Base-by-base conservation (phyloP, 768 basidiomycete genomes). In the Gloeopeniophorella convolvens region DNA sequence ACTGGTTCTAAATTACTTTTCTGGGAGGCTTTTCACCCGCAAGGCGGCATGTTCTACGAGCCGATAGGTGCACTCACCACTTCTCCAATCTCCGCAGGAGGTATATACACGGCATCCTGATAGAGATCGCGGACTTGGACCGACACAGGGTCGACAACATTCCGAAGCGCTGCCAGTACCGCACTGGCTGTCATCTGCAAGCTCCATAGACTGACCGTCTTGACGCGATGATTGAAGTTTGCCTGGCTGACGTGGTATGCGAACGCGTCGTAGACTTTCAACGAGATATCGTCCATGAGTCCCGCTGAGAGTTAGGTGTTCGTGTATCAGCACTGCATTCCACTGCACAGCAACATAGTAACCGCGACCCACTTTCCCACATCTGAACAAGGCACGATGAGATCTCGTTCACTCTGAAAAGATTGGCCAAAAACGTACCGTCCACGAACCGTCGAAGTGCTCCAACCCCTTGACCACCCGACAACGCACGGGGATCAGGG, bases 391-490 rank as follows among this genome's bases (percentile, higher is more conserved):
- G 31, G 47, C 51, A 16, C 35, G 44, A 55, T 35, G 54, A 46
- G 28, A 49, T 55, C 27, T 24, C 53, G 36, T 42, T 26, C 41
- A 51, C 28, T 42, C 26, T 7, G 2, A 39, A 32, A 55, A n/a
- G 42, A 48, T 18, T 13, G 31, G 48, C n/a, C n/a, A n/a, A n/a
- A 42, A 18, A 76, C 86, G 63, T 64, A 92, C 89, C 47, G 91
- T 98, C 94, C 93, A 98, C 18, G 91, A 80, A 4, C 96, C 96
- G 66, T 98, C 91, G 63, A 97, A 99, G 53, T 96, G 90, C 46
- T 67, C 71, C 51, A 95, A 67, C 51, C 88, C 80, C 62, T 92
- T 86, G 31, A 87, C 80, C 3, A 97, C 83, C 46, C 83, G 79
- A 64, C 93, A 97, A 58, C 85, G 91, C 45, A 98, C 93, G 11